phyloP scores from a whole-genome alignment of 2,329 filamentous ascomycete genomes.

The Fusarium brachygibbosum region DNA sequence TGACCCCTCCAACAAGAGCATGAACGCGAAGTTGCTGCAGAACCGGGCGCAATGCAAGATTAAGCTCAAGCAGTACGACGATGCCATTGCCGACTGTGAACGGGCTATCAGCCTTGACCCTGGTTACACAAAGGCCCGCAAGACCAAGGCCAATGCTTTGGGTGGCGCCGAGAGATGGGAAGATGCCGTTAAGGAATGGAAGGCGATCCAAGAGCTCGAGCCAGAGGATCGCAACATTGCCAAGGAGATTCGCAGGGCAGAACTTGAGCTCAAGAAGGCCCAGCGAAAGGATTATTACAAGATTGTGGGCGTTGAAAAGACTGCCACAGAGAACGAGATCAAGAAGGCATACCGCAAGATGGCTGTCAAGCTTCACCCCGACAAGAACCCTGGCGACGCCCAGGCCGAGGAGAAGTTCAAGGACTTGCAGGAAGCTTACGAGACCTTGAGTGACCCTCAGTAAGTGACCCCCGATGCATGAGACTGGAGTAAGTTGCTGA shows the following conservation, averaged over 20 bases:
- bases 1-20: constrained; percentile 89
- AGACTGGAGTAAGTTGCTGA: constrained; percentile 52
- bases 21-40: constrained; percentile 93
- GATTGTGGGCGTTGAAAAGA: constrained; percentile 90
- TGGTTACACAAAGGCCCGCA: constrained; percentile 88
- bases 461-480: constrained; percentile 63
- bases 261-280: constrained; percentile 97
- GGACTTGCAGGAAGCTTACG: constrained; percentile 97
- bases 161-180: constrained; percentile 92
- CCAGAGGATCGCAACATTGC: constrained; percentile 83
- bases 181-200: constrained; percentile 89
- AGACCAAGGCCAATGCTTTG: constrained; percentile 91
- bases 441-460: constrained; percentile 93
- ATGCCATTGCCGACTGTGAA: constrained; percentile 88
- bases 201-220: constrained; percentile 84
- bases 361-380: constrained; percentile 93
- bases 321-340: constrained; percentile 85
- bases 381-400: constrained; percentile 93
- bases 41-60: constrained; percentile 90
- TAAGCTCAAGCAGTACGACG: constrained; percentile 85
- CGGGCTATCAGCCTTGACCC: constrained; percentile 86
- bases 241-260: constrained; percentile 89
- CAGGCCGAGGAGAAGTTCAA: constrained; percentile 94
- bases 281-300: constrained; percentile 99
- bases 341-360: constrained; percentile 98